Percentiles rank a stretch among this genome's conserved stretches.
phyloP scores from a whole-genome alignment of 129 eudicot genomes.

The Tanacetum coccineum region DNA sequence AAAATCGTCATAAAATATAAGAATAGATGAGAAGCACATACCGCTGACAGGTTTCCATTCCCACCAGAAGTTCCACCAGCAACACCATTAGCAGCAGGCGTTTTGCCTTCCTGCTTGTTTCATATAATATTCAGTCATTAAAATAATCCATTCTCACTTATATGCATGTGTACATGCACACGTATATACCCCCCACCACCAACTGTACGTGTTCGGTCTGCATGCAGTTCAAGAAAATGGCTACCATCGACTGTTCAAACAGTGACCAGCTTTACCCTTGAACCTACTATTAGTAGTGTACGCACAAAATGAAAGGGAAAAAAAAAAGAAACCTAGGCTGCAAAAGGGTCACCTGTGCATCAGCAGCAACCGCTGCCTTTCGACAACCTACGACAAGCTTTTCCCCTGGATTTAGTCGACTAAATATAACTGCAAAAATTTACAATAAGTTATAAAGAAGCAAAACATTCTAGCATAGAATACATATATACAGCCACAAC shows the following conservation, averaged over 20 bases:
- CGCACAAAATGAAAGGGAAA: no score
- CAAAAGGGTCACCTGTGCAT: slow-evolving; percentile 57
- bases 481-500: slow-evolving; percentile 7
- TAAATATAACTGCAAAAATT: slow-evolving; percentile 62
- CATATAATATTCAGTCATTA: slow-evolving; percentile 10
- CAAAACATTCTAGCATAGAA: background rate
- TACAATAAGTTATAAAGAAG: background rate
- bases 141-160: background rate
- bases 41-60: slow-evolving; percentile 37
- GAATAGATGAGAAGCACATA: slow-evolving; percentile 29
- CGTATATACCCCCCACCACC: background rate
- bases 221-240: no score
- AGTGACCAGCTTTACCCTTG: slow-evolving; percentile 11
- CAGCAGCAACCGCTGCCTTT: slow-evolving; percentile 58
- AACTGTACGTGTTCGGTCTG: background rate
- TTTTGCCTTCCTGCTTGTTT: slow-evolving; percentile 55
- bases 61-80: slow-evolving; percentile 51
- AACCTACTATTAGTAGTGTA: background rate
- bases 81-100: slow-evolving; percentile 36
- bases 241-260: no score
- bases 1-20: background rate
- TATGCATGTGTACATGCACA: background rate
- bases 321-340: slow-evolving; percentile 16
- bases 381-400: slow-evolving; percentile 92
- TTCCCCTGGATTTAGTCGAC: slow-evolving; percentile 88